phyloP scores from a whole-genome alignment of 371 early-diverging fungal species.

The Capillidium heterosporum region DNA sequence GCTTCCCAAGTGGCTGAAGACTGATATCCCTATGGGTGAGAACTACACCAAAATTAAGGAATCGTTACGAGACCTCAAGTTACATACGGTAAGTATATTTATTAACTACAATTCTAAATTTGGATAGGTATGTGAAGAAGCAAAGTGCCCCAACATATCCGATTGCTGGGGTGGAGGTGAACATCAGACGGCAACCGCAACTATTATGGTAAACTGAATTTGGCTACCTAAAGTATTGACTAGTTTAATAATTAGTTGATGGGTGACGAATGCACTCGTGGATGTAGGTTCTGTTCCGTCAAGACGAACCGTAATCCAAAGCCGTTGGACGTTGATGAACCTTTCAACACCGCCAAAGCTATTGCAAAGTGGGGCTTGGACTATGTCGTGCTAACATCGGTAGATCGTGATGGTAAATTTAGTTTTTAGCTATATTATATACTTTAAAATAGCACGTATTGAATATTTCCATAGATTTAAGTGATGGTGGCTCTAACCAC shows the following conservation, averaged over 20 bases:
- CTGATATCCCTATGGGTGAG: constrained; percentile 71
- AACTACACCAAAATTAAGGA: constrained; percentile 67
- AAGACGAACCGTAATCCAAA: constrained; percentile 82
- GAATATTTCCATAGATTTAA: constrained; percentile 33
- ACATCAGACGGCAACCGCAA: constrained; percentile 90
- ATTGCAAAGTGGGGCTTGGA: constrained; percentile 91
- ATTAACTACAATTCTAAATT: neutral
- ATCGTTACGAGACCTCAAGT: constrained; percentile 76
- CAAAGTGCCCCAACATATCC: constrained; percentile 93
- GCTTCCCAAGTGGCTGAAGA: constrained; percentile 88
- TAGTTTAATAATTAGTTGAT: constrained; percentile 37
- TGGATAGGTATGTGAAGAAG: constrained; percentile 69
- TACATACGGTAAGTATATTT: constrained; percentile 46
- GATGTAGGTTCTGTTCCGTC: constrained; percentile 95
- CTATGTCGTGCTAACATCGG: constrained; percentile 92
- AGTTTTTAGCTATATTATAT: neutral
- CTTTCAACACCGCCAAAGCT: constrained; percentile 87
- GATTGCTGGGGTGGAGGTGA: constrained; percentile 98
- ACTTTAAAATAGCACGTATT: neutral
- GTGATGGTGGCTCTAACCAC: constrained; percentile 86
- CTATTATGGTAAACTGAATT: constrained; percentile 61
- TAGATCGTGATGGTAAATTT: constrained; percentile 75
- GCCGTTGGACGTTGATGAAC: constrained; percentile 82
- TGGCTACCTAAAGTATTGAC: neutral
- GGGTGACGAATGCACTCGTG: constrained; percentile 97